Percentiles rank a stretch among this genome's conserved stretches.
phyloP scores from a whole-genome alignment of 192 early-diverging fungal species.

The Gorgonomyces haynaldii region DNA sequence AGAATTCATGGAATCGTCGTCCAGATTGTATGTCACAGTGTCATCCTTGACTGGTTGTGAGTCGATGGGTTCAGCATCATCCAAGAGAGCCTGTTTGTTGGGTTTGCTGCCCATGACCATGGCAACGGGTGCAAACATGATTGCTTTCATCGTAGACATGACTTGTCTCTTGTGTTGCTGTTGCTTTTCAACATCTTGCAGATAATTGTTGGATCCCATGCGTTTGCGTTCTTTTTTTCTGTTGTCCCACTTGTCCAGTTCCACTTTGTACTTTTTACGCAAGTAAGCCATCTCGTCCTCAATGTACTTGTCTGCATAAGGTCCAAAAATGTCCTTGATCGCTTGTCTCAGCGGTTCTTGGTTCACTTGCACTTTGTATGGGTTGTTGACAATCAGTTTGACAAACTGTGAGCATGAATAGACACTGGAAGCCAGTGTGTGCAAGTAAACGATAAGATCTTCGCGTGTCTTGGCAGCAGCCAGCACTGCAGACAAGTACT shows the following conservation, averaged over 20 bases:
- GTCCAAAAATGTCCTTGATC: slow-evolving; percentile 48
- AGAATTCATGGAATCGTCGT: slow-evolving; percentile 48
- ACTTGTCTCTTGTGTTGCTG: slow-evolving; percentile 40
- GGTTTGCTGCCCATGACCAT: slow-evolving; percentile 11
- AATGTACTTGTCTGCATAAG: slow-evolving; percentile 57
- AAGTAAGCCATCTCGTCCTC: slow-evolving; percentile 55
- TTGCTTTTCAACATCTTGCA: slow-evolving; percentile 34
- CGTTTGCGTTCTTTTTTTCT: slow-evolving; percentile 18
- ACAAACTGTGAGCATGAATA: slow-evolving; percentile 50
- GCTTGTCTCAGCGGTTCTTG: slow-evolving; percentile 37
- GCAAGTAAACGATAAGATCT: slow-evolving; percentile 48
- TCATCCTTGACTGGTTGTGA: slow-evolving; percentile 14
- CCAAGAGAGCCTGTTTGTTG: slow-evolving; percentile 12
- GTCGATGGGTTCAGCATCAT: slow-evolving; percentile 18
- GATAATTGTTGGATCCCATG: slow-evolving; percentile 12
- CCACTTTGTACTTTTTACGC: slow-evolving; percentile 36
- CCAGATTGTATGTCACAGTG: slow-evolving; percentile 41
- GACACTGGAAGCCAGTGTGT: slow-evolving; percentile 51
- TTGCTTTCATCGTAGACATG: slow-evolving; percentile 41
- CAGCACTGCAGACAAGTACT: slow-evolving; percentile 58
- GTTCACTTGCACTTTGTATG: slow-evolving; percentile 28
- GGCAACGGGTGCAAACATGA: slow-evolving; percentile 42
- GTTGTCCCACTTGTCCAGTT: slow-evolving; percentile 59
- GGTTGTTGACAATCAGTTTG: slow-evolving; percentile 26
- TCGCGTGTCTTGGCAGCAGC: slow-evolving; percentile 48